A percentile compares a stretch with the other conserved stretches of the same genome.
Evolutionary conservation across 2,329 filamentous ascomycete species (phyloP).

Genomic region (Epichloe sylvatica): DNA sequence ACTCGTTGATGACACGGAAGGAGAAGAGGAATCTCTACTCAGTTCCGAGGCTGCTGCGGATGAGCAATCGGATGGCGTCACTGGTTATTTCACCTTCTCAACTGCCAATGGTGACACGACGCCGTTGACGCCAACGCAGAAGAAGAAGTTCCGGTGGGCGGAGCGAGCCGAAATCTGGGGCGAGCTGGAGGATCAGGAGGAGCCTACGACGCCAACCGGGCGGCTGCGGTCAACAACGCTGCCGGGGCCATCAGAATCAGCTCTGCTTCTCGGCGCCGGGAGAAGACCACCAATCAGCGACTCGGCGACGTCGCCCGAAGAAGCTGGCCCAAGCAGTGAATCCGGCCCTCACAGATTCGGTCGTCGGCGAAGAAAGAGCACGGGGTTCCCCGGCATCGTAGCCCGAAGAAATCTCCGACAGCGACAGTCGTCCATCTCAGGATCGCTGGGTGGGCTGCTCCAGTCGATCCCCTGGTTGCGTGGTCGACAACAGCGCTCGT

Average conservation of each 20-base stretch:
- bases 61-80: constrained; percentile 27
- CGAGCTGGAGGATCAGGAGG: constrained; percentile 64
- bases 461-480: constrained; percentile 40
- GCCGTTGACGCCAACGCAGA: constrained; percentile 17
- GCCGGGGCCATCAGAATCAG: constrained; percentile 26
- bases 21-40: constrained; percentile 43
- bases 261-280: constrained; percentile 24
- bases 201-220: constrained; percentile 24
- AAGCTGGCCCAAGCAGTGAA: constrained; percentile 18
- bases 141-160: constrained; percentile 40
- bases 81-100: constrained; percentile 35
- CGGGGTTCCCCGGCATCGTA: constrained; percentile 47
- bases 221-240: constrained; percentile 36
- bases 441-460: constrained; percentile 37
- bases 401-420: constrained; percentile 32
- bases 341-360: constrained; percentile 17
- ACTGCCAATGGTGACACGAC: constrained; percentile 24
- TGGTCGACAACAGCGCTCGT: constrained; percentile 4
- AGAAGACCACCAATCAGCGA: constrained; percentile 21
- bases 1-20: constrained; percentile 55
- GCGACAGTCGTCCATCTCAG: constrained; percentile 30
- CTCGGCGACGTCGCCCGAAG: constrained; percentile 10
- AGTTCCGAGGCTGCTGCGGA: constrained; percentile 31
- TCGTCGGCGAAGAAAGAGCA: constrained; percentile 41
- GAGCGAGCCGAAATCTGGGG: constrained; percentile 77